A percentile compares a stretch with the other conserved stretches of the same genome.
Conservation (phyloP, 2,329 filamentous ascomycete species). For the Penicillium freii region DNA sequence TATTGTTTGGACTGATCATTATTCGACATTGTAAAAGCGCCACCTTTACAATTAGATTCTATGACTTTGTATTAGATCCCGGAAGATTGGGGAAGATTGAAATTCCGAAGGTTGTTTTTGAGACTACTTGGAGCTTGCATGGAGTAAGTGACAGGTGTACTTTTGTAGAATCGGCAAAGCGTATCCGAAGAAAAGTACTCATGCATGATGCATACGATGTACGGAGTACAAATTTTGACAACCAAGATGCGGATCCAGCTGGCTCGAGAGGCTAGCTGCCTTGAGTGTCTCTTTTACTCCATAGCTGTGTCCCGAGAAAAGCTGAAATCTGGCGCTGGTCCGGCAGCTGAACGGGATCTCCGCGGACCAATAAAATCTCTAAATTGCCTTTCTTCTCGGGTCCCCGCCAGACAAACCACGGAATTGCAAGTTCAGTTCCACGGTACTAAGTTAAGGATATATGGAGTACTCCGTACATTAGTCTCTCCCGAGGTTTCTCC, state of each 20-base stretch:
- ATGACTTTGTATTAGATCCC: background rate
- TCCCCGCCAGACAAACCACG: conserved; percentile 12
- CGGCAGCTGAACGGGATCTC: conserved; percentile 13
- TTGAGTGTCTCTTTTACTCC: background rate
- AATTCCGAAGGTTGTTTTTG: background rate
- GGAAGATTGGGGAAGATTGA: background rate
- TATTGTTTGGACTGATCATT: background rate
- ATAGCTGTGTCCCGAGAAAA: conserved; percentile 7
- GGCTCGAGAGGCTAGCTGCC: background rate
- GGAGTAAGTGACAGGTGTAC: conserved; percentile 2
- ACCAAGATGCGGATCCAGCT: background rate
- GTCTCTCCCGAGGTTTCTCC: background rate
- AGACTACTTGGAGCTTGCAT: background rate
- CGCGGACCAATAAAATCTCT: conserved; percentile 21
- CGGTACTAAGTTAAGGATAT: conserved; percentile 13
- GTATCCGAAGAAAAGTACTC: background rate
- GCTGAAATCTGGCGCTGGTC: background rate
- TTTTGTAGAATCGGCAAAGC: conserved; percentile 1
- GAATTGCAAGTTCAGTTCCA: conserved; percentile 10
- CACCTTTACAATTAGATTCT: conserved; percentile 1
- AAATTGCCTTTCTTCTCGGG: background rate
- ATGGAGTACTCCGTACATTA: conserved; percentile 9
- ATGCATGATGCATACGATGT: background rate
- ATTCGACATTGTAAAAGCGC: background rate
- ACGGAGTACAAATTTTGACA: background rate